phyloP scores from a whole-genome alignment of 129 eudicot species.

The Flaveria sonorensis region DNA sequence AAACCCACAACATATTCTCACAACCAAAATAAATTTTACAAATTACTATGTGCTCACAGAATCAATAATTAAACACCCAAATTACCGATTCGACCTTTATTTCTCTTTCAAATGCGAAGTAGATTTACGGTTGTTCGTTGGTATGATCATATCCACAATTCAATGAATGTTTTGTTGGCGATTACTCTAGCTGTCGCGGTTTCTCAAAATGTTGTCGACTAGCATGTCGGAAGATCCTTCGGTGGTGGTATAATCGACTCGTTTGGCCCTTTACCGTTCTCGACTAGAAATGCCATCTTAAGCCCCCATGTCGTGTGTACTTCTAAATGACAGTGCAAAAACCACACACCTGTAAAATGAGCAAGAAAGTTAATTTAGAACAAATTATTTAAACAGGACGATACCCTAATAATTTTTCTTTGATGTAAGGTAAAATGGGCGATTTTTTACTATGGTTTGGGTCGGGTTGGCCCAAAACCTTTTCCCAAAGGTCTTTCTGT shows the following conservation, averaged over 20 bases:
- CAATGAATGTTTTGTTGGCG: slow-evolving; percentile 14
- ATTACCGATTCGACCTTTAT: slow-evolving; percentile 25
- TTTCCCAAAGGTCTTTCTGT: not conserved
- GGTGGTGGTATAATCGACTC: slow-evolving; percentile 79
- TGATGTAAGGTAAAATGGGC: not conserved
- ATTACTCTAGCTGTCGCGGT: not conserved
- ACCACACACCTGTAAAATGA: slow-evolving; percentile 58
- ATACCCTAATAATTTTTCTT: too few relatives aligned
- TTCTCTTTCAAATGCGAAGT: slow-evolving; percentile 16
- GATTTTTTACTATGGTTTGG: not conserved
- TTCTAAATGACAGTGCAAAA: slow-evolving; percentile 73
- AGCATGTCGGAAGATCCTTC: slow-evolving; percentile 65
- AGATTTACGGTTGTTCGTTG: not conserved
- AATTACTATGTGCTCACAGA: not conserved
- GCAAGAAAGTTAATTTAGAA: not conserved
- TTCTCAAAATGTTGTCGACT: not conserved
- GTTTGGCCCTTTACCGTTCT: slow-evolving; percentile 60
- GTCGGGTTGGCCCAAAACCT: not conserved
- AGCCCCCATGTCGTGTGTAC: slow-evolving; percentile 90
- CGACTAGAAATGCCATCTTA: slow-evolving; percentile 79
- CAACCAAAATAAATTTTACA: slow-evolving; percentile 8
- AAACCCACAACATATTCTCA: slow-evolving; percentile 16
- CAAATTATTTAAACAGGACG: not conserved
- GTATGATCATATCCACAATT: slow-evolving; percentile 21
- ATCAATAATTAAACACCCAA: slow-evolving; percentile 20